Base-by-base conservation (phyloP, 768 basidiomycete genomes). In the Melanogaster broomeanus region DNA sequence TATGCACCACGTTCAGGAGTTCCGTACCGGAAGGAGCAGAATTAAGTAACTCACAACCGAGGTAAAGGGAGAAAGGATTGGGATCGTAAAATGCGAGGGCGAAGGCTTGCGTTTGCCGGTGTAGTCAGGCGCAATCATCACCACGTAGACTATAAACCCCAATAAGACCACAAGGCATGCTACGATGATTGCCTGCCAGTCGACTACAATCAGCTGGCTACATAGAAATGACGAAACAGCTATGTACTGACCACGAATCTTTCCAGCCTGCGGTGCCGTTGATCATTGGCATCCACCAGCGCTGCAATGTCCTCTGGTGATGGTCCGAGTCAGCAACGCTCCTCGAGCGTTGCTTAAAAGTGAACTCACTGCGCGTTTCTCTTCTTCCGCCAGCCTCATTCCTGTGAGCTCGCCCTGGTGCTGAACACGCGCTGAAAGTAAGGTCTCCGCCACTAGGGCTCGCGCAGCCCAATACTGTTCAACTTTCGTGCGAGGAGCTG, bases 11-110 rank as follows among this genome's bases (percentile, higher is more conserved):
- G 27, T 31, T 6, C 35, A 51, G 41, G 27, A 42, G 22, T 7
- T 31, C 28, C 41, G 25, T 18, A 19, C 34, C 3, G 34, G 18
- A 30, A 49, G 39, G 38, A 35, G 28, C 34, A 13, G 19, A 3
- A 13, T 18, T n/a, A 47, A 40, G 41, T 35, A 7, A 52, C 67
- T 27, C 21, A 90, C 88, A 62, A 90, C 88, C 10, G 87, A 88
- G 2, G 87, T 80, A 58, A 90, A 90, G 0, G 88, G 88, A 0
- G 88, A 90, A 16, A 90, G 65, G 4, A 90, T 83, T 4, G 88
- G 87, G 21, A 90, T 85, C 0, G 88, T 90, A 63, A 88, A 88
- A 62, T 89, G 88, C 1, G 78, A 73, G 1, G 84, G 52, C 43
- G 46, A 56, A 45, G 38, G 9, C 33, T 27, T 55, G 43, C 40